phyloP scores from a whole-genome alignment of 139 green algal species.

The Medakamo hakoo region DNA sequence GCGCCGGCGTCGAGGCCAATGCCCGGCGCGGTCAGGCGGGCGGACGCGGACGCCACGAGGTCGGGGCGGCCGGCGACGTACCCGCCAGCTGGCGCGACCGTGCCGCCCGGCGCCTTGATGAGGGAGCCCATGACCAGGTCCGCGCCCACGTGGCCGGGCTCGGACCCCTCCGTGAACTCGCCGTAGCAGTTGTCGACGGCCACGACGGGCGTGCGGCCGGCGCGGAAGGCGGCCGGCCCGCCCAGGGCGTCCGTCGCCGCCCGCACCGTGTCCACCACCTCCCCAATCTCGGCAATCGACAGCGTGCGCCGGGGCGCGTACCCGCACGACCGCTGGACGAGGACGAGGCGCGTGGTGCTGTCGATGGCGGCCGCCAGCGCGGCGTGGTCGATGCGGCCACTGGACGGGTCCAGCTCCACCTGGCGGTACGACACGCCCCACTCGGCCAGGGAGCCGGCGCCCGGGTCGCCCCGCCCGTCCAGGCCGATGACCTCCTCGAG shows the following conservation, averaged over 20 bases:
- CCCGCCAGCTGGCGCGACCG: conserved; percentile 69
- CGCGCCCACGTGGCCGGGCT: conserved; percentile 68
- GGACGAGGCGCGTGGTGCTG: conserved; percentile 40
- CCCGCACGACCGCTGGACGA: conserved; percentile 90
- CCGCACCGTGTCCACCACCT: conserved; percentile 11
- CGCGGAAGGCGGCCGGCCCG: too few species aligned
- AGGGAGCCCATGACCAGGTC: conserved; percentile 84
- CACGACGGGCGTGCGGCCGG: conserved; percentile 26
- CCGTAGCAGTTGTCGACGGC: conserved; percentile 98
- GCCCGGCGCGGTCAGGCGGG: conserved; percentile 69
- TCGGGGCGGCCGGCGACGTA: conserved; percentile 75
- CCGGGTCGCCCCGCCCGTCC: conserved; percentile 28
- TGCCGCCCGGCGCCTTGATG: conserved; percentile 92
- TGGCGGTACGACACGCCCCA: conserved; percentile 74
- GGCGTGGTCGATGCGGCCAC: conserved; percentile 53
- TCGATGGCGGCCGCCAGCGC: conserved; percentile 43
- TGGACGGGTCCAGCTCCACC: conserved; percentile 28
- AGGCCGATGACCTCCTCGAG: conserved; percentile 90
- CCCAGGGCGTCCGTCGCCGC: too few species aligned
- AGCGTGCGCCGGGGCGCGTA: conserved; percentile 76
- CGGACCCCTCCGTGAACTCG: conserved; percentile 77
- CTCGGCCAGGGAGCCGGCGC: conserved; percentile 62
- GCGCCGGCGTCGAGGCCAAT: conserved; percentile 68
- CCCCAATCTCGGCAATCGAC: conserved; percentile 55
- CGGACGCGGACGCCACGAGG: conserved; percentile 51